Conservation (phyloP, 1,284 basidiomycete species). For the Sparassis latifolia region DNA sequence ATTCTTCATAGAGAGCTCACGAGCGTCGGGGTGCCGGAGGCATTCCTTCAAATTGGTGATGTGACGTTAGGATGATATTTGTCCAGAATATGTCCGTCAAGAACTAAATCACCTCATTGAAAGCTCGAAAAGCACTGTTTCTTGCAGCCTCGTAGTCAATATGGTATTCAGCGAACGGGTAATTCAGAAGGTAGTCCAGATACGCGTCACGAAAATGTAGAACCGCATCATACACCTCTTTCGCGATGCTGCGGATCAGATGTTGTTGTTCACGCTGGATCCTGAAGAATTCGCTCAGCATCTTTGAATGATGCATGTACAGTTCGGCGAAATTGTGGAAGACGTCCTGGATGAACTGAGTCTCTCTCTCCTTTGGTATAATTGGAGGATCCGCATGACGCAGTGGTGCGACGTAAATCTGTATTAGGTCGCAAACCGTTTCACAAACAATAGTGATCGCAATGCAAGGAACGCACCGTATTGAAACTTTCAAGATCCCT, state of each 20-base stretch:
- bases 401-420: constrained; percentile 78
- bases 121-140: constrained; percentile 75
- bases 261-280: constrained; percentile 92
- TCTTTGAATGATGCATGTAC: constrained; percentile 60
- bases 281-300: constrained; percentile 81
- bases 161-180: constrained; percentile 88
- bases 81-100: neutral
- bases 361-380: constrained; percentile 65
- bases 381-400: constrained; percentile 71
- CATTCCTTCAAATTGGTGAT: constrained; percentile 43
- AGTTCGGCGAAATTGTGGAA: constrained; percentile 90
- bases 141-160: constrained; percentile 84
- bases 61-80: too few species aligned
- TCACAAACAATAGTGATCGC: neutral
- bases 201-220: constrained; percentile 93
- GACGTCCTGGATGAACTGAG: constrained; percentile 83
- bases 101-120: constrained; percentile 60
- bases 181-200: constrained; percentile 88
- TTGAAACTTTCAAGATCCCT: constrained; percentile 89
- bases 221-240: constrained; percentile 82
- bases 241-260: constrained; percentile 75
- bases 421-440: too few species aligned
- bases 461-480: constrained; percentile 39
- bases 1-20: constrained; percentile 78
- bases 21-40: constrained; percentile 67